Evolutionary conservation across 257 asterid species (phyloP).

Genomic region (Paulownia fortunei): DNA sequence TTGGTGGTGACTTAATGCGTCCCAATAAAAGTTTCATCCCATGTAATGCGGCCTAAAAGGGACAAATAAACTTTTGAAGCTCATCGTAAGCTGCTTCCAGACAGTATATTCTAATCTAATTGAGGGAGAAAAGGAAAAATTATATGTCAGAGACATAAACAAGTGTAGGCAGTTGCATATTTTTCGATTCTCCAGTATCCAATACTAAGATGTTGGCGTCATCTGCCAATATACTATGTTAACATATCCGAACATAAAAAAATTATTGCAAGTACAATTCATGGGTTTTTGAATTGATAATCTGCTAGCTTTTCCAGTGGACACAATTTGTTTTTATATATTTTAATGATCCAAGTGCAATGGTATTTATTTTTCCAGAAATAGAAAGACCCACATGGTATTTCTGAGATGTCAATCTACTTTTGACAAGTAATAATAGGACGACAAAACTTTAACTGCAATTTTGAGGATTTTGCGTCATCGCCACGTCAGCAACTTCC

Average conservation of each 20-base stretch:
- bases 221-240: conserved; percentile 7
- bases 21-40: not conserved
- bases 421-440: not conserved
- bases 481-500: conserved; percentile 30
- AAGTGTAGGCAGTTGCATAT: conserved; percentile 19
- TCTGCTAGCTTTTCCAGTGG: not conserved
- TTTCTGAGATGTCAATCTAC: conserved; percentile 24
- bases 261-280: conserved; percentile 22
- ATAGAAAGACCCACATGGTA: conserved; percentile 26
- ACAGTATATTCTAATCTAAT: no score
- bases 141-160: not conserved
- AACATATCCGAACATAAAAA: not conserved
- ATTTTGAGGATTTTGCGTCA: conserved; percentile 29
- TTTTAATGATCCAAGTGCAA: not conserved
- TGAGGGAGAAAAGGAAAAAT: not conserved
- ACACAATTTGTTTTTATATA: not conserved
- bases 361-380: conserved; percentile 26
- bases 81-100: not conserved
- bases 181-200: conserved; percentile 8
- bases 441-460: not conserved
- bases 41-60: conserved; percentile 3
- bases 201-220: conserved; percentile 30
- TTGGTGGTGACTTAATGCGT: conserved; percentile 1
- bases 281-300: conserved; percentile 4
- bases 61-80: conserved; percentile 11